Base-by-base conservation (phyloP, 1,284 basidiomycete species). In the Xerocomus amazonicus region DNA sequence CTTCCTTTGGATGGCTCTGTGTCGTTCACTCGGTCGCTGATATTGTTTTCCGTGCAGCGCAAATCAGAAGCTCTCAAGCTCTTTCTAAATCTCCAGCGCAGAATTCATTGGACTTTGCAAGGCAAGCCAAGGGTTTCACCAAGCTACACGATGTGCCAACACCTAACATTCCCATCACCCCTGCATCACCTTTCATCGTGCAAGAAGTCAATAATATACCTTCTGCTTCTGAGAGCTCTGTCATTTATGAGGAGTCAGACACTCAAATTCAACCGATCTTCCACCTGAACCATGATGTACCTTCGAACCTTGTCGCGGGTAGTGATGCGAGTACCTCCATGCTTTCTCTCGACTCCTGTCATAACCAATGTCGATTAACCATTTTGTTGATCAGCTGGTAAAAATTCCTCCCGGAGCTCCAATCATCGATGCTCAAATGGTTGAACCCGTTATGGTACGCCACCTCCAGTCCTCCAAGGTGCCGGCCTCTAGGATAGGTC, bases 401-500 rank as follows among this genome's bases (percentile, higher is more conserved):
- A 52, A 50, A 3, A n/a, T 23, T 6, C 17, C n/a, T 1, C 41
- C 19, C 0, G 13, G n/a, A 4, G 4, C 39, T 13, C 40, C 53
- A 31, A 12, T 43, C 38, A 23, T 40, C n/a, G 47, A 52, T 28
- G 8, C 44, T 2, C 32, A 27, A 43, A 19, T 10, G 13, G 9
- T 23, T 2, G 54, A 57, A 26, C 42, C 47, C 12, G 43, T 50
- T 10, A 60, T 63, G 9, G 52, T 59, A 23, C 78, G 80, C n/a
- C 76, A 75, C 17, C 69, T 92, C 3, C 81, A 83, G 57, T 81
- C 89, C 0, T 92, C 90, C 1, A 85, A 80, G 60, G 92, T 97
- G 0, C 94, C 94, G 8, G 90, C 91, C 0, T 95, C 92, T 0
- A 80, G 87, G 6, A 76, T 97, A 17, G 93, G 90, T 1, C 78